Conservation (phyloP, 1,284 basidiomycete genomes). For the Microbotryum intermedium region DNA sequence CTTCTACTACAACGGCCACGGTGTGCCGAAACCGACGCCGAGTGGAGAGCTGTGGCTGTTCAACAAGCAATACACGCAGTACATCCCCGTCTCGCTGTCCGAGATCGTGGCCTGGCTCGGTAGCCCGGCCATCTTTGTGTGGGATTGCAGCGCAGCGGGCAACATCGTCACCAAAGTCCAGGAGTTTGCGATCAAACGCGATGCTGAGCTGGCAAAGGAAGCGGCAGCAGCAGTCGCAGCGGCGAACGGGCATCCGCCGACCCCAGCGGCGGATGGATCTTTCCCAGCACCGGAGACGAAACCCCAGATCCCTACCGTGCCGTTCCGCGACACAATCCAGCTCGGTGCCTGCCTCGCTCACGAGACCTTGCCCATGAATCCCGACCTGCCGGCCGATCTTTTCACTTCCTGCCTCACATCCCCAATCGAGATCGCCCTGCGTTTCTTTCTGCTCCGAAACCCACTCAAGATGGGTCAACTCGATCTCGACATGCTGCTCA, state of each 20-base stretch:
- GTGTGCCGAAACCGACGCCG: slow-evolving; percentile 91
- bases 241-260: slow-evolving; percentile 4
- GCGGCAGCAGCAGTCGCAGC: slow-evolving; percentile 15
- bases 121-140: slow-evolving; percentile 93
- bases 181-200: slow-evolving; percentile 72
- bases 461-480: slow-evolving; percentile 47
- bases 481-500: slow-evolving; percentile 81
- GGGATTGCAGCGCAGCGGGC: slow-evolving; percentile 96
- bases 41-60: slow-evolving; percentile 99
- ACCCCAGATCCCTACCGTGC: slow-evolving; percentile 45
- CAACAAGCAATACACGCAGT: slow-evolving; percentile 95
- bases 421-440: slow-evolving; percentile 92
- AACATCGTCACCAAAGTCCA: slow-evolving; percentile 88
- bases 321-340: slow-evolving; percentile 85
- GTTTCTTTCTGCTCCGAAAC: slow-evolving; percentile 88
- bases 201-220: slow-evolving; percentile 54
- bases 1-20: slow-evolving; percentile 98
- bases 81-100: slow-evolving; percentile 66
- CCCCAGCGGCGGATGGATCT: slow-evolving; percentile 23
- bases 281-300: slow-evolving; percentile 33
- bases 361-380: slow-evolving; percentile 87
- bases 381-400: slow-evolving; percentile 90
- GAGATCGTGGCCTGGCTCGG: slow-evolving; percentile 36
- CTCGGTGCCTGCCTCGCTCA: slow-evolving; percentile 88
- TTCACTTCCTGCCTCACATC: slow-evolving; percentile 97